phyloP scores from a whole-genome alignment of 306 rosid species.

The Hippophae rhamnoides region DNA sequence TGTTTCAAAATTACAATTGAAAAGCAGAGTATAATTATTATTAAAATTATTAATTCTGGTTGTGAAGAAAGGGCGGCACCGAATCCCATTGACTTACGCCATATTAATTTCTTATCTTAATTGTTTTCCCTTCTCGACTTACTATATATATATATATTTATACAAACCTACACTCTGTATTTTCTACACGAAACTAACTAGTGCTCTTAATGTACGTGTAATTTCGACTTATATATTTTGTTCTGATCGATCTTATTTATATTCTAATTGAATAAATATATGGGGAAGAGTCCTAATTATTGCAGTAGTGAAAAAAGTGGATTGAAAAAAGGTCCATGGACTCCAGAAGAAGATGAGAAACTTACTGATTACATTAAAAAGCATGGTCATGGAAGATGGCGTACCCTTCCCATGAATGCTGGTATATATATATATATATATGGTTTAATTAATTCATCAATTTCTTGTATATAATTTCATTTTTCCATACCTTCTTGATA shows the following conservation, averaged over 20 bases:
- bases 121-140: constrained; percentile 3
- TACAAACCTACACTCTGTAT: too few relatives aligned
- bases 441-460: neutral
- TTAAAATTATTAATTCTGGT: too few relatives aligned
- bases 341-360: constrained; percentile 57
- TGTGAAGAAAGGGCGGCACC: constrained; percentile 43
- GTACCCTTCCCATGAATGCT: constrained; percentile 59
- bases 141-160: constrained; percentile 19
- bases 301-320: constrained; percentile 29
- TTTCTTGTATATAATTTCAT: too few relatives aligned
- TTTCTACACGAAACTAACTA: constrained; percentile 11
- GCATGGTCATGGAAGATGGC: constrained; percentile 63
- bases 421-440: constrained; percentile 20
- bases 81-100: constrained; percentile 46
- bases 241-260: neutral
- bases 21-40: too few relatives aligned
- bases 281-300: constrained; percentile 33
- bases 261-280: neutral
- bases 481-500: too few relatives aligned
- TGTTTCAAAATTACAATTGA: too few relatives aligned
- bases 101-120: constrained; percentile 23
- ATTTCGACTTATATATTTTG: neutral
- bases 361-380: constrained; percentile 43
- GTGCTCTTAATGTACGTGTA: neutral
- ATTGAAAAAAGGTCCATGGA: constrained; percentile 70